Evolutionary conservation across 2,329 filamentous ascomycete genomes (phyloP), one percentile per base, ranked within the genome.

Genomic region (Cercospora brassicicola): DNA sequence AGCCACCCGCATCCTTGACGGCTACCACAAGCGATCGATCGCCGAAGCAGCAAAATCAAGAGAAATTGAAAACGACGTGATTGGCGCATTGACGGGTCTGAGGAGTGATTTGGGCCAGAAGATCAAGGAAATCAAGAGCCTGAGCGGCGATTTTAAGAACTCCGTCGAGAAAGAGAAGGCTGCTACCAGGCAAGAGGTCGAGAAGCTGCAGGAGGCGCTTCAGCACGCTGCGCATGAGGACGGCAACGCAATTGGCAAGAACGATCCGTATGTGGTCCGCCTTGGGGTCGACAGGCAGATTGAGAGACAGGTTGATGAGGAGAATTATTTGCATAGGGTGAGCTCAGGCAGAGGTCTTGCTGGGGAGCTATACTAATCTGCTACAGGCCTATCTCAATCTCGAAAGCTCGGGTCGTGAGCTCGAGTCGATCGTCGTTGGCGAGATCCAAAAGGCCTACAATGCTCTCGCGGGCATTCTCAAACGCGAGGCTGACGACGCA

Each of bases 361-460:
- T 31, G 30, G 30, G 30, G 10, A 31, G 30, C 30, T 31, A 10
- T 31, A 62, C 70, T 74, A 65, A 76, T 75, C 6, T 30, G 10
- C 30, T n/a, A 1, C 33, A 96, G 91, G 95, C 95, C 9, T 97
- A 96, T 76, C 85, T 97, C 62, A 98, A 99, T 78, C 85, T 99
- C 13, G 95, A 99, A 79, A 92, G 88, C 73, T 98, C 95, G 15
- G 95, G 95, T 2, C 90, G 94, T 69, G 95, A 99, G 81, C 87
- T 99, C 2, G 95, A 99, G 81, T 91, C 93, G 0, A 98, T 99
- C 71, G 93, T 99, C 0, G 93, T 99, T 13, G 93, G 94, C 73
- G 95, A 99, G 80, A 96, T 99, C 51, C 95, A 99, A 78, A 98
- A 98, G 80, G 93, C 95, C 0, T 98, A 97, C 82, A 97, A 95